Conservation (phyloP, 371 early-diverging fungal genomes). For the Scutellospora calospora region DNA sequence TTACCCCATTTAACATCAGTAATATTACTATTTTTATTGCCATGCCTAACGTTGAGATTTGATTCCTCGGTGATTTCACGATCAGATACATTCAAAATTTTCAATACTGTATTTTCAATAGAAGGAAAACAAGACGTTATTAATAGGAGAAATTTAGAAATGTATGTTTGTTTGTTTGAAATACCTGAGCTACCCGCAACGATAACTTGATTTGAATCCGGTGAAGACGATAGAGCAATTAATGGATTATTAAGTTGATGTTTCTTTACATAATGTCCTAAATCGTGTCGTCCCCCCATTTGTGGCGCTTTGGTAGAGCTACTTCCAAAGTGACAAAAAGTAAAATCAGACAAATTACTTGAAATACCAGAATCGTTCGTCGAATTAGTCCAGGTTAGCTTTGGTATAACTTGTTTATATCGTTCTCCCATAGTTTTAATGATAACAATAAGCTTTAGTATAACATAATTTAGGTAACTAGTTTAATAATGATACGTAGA, state of each 20-base stretch:
- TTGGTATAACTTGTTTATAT: too few relatives aligned
- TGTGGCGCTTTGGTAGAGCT: too few relatives aligned
- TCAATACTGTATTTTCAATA: slow-evolving; percentile 62
- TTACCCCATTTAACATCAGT: slow-evolving; percentile 90
- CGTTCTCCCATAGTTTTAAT: too few relatives aligned
- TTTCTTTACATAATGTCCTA: background rate
- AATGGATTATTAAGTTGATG: slow-evolving; percentile 59
- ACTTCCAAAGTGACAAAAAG: too few relatives aligned
- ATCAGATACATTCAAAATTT: slow-evolving; percentile 67
- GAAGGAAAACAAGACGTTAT: background rate
- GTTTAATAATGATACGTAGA: too few relatives aligned
- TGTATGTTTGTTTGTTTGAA: background rate
- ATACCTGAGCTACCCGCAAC: slow-evolving; percentile 82
- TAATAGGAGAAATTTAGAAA: background rate
- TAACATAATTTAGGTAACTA: too few relatives aligned
- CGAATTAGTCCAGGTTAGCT: too few relatives aligned
- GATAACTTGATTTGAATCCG: slow-evolving; percentile 69
- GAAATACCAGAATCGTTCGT: too few relatives aligned
- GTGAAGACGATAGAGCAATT: slow-evolving; percentile 70
- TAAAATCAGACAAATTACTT: too few relatives aligned
- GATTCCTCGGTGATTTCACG: slow-evolving; percentile 66
- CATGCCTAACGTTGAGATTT: slow-evolving; percentile 75
- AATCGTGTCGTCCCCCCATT: background rate
- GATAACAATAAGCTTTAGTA: too few relatives aligned
- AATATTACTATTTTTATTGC: slow-evolving; percentile 68